Percentiles rank a stretch among this genome's conserved stretches.
phyloP scores from a whole-genome alignment of 441 rosid genomes.

The Corymbia calophylla region DNA sequence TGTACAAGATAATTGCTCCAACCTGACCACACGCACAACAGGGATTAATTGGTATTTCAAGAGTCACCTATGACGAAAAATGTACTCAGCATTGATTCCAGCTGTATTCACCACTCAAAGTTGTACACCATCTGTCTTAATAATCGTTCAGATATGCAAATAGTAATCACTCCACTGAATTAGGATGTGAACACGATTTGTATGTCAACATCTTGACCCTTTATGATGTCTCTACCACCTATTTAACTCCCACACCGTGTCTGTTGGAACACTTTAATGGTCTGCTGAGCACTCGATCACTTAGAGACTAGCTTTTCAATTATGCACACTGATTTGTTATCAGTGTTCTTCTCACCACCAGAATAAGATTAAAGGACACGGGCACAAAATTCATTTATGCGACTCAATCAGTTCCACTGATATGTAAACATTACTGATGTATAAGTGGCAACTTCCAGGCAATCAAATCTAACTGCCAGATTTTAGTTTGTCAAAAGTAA shows the following conservation, averaged over 20 bases:
- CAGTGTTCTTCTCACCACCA: background rate
- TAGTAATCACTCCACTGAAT: background rate
- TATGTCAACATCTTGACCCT: background rate
- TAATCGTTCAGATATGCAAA: background rate
- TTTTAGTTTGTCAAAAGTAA: background rate
- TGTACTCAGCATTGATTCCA: background rate
- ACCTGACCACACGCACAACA: constrained; percentile 46
- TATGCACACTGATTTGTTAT: background rate
- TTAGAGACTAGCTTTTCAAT: background rate
- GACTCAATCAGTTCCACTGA: background rate
- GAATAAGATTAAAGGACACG: background rate
- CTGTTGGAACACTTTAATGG: background rate
- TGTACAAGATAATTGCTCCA: constrained; percentile 94
- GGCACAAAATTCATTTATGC: background rate
- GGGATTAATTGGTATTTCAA: background rate
- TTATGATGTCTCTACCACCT: background rate
- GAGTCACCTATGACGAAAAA: background rate
- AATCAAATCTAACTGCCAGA: background rate
- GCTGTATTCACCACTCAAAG: background rate
- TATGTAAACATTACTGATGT: background rate
- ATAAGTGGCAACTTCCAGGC: background rate
- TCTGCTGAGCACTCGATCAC: background rate
- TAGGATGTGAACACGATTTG: background rate
- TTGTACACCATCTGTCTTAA: background rate
- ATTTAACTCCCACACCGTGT: background rate